Evolutionary conservation across 495 filamentous ascomycete genomes (phyloP).

Genomic region (Jackrogersella minutella): DNA sequence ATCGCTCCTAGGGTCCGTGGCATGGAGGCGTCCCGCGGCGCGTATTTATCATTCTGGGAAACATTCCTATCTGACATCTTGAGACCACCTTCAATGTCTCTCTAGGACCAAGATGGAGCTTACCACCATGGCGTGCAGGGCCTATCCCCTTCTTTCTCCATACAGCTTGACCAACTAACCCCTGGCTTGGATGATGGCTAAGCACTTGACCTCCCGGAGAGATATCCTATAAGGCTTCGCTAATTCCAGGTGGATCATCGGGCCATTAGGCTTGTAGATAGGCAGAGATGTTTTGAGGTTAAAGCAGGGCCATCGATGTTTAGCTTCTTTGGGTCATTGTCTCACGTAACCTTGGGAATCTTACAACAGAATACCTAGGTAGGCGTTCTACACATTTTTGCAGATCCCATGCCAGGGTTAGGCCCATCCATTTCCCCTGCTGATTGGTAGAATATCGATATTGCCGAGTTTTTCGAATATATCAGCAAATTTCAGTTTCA

Average conservation of each 20-base stretch:
- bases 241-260: constrained; percentile 1
- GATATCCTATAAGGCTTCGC: constrained; percentile 5
- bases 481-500: not conserved
- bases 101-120: constrained; percentile 12
- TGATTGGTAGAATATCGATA: not conserved
- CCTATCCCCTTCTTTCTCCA: constrained; percentile 9
- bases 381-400: constrained; percentile 10
- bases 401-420: constrained; percentile 19
- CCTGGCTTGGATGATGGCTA: constrained; percentile 7
- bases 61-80: constrained; percentile 27
- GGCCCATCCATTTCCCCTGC: not conserved
- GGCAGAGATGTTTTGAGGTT: not conserved
- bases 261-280: not conserved
- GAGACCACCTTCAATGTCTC: constrained; percentile 18
- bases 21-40: not conserved
- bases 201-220: constrained; percentile 7
- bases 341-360: too few relatives aligned
- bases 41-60: constrained; percentile 33
- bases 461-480: not conserved
- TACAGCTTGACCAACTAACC: not conserved
- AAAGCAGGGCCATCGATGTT: not conserved
- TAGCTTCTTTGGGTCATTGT: constrained; percentile 7
- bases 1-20: not conserved
- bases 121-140: constrained; percentile 1
- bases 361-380: too few relatives aligned